Percentiles rank a stretch among this genome's conserved stretches.
Evolutionary conservation across 768 basidiomycete species (phyloP).

Genomic region (Tricholoma hemisulphureum): DNA sequence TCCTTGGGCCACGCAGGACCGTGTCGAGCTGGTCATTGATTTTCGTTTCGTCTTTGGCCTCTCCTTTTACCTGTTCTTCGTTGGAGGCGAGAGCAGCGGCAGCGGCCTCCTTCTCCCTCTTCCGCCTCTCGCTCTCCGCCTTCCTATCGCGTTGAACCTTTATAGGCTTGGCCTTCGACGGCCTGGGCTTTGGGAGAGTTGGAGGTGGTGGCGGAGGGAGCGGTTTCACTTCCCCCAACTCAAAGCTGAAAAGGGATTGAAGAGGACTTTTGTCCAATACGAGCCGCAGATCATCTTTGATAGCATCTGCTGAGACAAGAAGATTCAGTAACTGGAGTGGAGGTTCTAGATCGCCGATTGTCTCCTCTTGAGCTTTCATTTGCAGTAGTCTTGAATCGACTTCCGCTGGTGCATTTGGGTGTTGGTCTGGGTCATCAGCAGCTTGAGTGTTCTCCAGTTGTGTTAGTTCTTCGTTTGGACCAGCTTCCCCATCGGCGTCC

Average conservation of each 20-base stretch:
- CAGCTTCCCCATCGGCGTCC: neutral
- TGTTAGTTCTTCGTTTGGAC: neutral
- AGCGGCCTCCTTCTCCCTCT: constrained; percentile 19
- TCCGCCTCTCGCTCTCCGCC: constrained; percentile 39
- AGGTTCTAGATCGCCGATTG: constrained; percentile 75
- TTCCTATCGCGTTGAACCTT: constrained; percentile 39
- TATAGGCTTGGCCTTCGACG: constrained; percentile 36
- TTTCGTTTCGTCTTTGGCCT: constrained; percentile 7
- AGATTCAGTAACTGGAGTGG: constrained; percentile 55
- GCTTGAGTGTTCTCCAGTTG: neutral
- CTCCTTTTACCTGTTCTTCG: constrained; percentile 16
- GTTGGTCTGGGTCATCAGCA: neutral
- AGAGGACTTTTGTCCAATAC: constrained; percentile 59
- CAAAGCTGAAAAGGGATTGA: constrained; percentile 64
- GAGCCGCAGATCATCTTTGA: constrained; percentile 54
- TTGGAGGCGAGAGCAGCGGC: constrained; percentile 14
- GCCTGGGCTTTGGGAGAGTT: constrained; percentile 38
- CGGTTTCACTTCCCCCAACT: constrained; percentile 60
- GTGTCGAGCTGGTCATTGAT: constrained; percentile 10
- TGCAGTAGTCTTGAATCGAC: neutral
- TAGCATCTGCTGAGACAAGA: constrained; percentile 49
- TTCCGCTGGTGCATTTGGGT: neutral
- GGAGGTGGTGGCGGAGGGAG: constrained; percentile 51
- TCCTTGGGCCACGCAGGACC: constrained; percentile 50
- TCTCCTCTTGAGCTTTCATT: neutral